phyloP scores from a whole-genome alignment of 495 filamentous ascomycete species.

The Penicillium lagena region DNA sequence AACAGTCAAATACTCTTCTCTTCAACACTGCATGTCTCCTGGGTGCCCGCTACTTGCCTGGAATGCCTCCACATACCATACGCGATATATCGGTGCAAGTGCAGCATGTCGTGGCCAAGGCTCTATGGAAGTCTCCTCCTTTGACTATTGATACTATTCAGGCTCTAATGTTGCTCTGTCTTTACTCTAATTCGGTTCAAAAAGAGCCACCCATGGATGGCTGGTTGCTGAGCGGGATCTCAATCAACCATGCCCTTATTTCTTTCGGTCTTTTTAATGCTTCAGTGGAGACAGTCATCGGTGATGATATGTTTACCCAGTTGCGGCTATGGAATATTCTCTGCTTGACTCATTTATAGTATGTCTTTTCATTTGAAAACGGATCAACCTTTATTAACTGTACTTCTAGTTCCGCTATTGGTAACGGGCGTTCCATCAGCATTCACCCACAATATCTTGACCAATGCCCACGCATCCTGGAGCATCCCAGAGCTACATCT shows the following conservation, averaged over 20 bases:
- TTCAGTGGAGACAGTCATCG: conserved; percentile 16
- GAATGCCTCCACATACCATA: conserved; percentile 22
- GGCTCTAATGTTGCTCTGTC: conserved; percentile 29
- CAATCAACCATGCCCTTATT: conserved; percentile 32
- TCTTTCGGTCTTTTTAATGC: conserved; percentile 27
- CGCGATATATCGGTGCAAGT: conserved; percentile 31
- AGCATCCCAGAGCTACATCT: conserved; percentile 24
- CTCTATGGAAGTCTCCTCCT: conserved; percentile 28
- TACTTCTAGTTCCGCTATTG: conserved; percentile 23
- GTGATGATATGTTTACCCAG: conserved; percentile 25
- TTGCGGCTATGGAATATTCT: conserved; percentile 35
- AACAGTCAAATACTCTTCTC: conserved; percentile 26
- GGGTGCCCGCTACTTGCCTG: conserved; percentile 34
- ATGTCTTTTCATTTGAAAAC: conserved; percentile 2
- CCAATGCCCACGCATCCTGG: conserved; percentile 28
- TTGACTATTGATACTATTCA: conserved; percentile 31
- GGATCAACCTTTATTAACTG: conserved; percentile 3
- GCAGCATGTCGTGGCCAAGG: conserved; percentile 25
- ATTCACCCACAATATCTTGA: conserved; percentile 29
- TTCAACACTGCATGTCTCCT: conserved; percentile 34
- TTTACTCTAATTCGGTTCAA: conserved; percentile 29
- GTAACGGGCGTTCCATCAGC: conserved; percentile 30
- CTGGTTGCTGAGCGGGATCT: conserved; percentile 38
- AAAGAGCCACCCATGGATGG: conserved; percentile 33
- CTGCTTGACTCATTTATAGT: conserved; percentile 34